Evolutionary conservation across 1,284 basidiomycete genomes (phyloP).

Genomic region (Paramarasmius palmivorus): DNA sequence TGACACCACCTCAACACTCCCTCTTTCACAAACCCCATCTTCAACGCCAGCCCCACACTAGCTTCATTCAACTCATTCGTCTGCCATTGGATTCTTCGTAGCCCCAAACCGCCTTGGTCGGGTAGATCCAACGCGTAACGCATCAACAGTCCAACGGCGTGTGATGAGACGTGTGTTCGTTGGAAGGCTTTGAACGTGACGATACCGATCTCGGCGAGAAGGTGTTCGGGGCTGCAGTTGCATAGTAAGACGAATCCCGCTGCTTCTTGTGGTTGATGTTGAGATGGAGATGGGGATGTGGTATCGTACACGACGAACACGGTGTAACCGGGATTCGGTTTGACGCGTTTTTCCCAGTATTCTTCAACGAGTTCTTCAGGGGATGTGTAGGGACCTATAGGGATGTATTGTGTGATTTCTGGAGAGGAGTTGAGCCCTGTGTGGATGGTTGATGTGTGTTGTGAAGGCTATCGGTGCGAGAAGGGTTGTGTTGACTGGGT

Average conservation of each 20-base stretch:
- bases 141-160: conserved; percentile 61
- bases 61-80: conserved; percentile 50
- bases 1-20: conserved; percentile 55
- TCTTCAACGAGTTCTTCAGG: conserved; percentile 7
- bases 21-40: conserved; percentile 64
- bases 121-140: conserved; percentile 54
- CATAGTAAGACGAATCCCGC: conserved; percentile 47
- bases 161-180: conserved; percentile 61
- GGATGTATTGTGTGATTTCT: conserved; percentile 7
- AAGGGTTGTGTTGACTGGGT: no score
- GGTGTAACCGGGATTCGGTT: background rate
- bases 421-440: background rate
- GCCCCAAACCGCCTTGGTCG: conserved; percentile 46
- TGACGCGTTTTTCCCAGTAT: conserved; percentile 12
- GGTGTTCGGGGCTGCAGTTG: conserved; percentile 36
- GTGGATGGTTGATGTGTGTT: conserved; percentile 10
- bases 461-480: conserved; percentile 10
- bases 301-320: conserved; percentile 15
- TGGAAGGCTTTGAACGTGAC: conserved; percentile 61
- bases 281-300: no score
- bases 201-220: conserved; percentile 52
- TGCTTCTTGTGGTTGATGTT: no score
- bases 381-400: conserved; percentile 11
- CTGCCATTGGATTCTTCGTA: conserved; percentile 68
- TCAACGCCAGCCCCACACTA: conserved; percentile 52